phyloP scores from a whole-genome alignment of 495 filamentous ascomycete species.

The Letharia columbiana region DNA sequence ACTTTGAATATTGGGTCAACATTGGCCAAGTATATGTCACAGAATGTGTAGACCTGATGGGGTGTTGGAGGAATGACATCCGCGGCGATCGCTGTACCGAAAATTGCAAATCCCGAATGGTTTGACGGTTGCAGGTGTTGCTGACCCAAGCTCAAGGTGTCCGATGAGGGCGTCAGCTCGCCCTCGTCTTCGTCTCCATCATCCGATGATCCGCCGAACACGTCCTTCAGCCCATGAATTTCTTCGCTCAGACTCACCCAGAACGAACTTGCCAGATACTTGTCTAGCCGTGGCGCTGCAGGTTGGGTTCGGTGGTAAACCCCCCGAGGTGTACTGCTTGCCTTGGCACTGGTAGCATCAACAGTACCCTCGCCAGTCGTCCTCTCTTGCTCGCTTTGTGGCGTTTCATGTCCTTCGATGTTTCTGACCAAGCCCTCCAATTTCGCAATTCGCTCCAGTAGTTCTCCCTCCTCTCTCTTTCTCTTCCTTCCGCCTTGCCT shows the following conservation, averaged over 20 bases:
- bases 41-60: slow-evolving; percentile 26
- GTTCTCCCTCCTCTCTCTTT: background rate
- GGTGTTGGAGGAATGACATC: slow-evolving; percentile 12
- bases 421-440: slow-evolving; percentile 9
- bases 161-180: background rate
- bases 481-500: slow-evolving; percentile 12
- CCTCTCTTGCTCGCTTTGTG: background rate
- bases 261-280: slow-evolving; percentile 2
- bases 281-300: background rate
- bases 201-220: slow-evolving; percentile 5
- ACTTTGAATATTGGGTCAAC: slow-evolving; percentile 38
- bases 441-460: slow-evolving; percentile 13
- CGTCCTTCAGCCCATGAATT: slow-evolving; percentile 9
- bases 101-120: slow-evolving; percentile 1
- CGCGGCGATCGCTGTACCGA: background rate
- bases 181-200: slow-evolving; percentile 2
- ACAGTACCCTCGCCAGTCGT: background rate
- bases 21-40: slow-evolving; percentile 30
- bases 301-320: background rate
- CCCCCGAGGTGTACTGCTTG: background rate
- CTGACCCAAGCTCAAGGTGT: background rate
- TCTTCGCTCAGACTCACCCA: slow-evolving; percentile 12
- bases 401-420: background rate
- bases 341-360: background rate
- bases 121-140: background rate